Evolutionary conservation across 345 rosid species (phyloP).

Genomic region (Turritis glabra): DNA sequence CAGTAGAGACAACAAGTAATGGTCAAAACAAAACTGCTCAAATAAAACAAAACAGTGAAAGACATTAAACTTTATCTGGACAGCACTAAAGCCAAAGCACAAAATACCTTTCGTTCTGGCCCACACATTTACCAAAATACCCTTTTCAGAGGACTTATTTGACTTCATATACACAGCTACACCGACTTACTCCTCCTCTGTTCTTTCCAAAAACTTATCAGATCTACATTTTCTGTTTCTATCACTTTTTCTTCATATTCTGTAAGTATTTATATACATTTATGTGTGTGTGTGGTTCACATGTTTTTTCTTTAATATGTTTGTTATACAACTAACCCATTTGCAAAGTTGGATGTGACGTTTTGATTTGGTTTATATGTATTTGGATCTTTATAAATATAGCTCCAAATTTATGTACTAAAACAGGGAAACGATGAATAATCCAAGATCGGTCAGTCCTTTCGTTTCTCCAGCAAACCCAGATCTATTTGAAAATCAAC

Average conservation of each 20-base stretch:
- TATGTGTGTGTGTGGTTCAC: not conserved
- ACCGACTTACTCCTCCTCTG: conserved; percentile 18
- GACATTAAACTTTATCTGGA: conserved; percentile 20
- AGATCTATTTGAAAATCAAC: conserved; percentile 23
- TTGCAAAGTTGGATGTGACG: conserved; percentile 4
- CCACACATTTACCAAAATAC: not conserved
- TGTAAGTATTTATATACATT: not conserved
- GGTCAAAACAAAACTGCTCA: conserved; percentile 23
- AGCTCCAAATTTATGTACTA: not conserved
- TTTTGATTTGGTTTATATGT: not conserved
- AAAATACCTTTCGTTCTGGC: not conserved
- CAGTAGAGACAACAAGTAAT: conserved; percentile 2
- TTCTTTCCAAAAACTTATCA: not conserved
- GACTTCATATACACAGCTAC: conserved; percentile 5
- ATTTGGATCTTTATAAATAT: conserved; percentile 1
- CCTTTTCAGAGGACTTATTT: conserved; percentile 5
- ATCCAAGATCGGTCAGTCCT: conserved; percentile 14
- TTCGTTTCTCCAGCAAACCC: conserved; percentile 14
- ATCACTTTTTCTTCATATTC: conserved; percentile 23
- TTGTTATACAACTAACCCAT: not conserved
- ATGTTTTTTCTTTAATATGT: not conserved
- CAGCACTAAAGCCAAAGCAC: conserved; percentile 13
- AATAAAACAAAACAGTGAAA: conserved; percentile 23
- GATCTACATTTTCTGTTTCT: conserved; percentile 28
- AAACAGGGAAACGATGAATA: conserved; percentile 20